These are phyloP conservation scores for Kitagawia praeruptora DNA, from an alignment of 129 eudicot species.

Conservation along the genomic window DNA sequence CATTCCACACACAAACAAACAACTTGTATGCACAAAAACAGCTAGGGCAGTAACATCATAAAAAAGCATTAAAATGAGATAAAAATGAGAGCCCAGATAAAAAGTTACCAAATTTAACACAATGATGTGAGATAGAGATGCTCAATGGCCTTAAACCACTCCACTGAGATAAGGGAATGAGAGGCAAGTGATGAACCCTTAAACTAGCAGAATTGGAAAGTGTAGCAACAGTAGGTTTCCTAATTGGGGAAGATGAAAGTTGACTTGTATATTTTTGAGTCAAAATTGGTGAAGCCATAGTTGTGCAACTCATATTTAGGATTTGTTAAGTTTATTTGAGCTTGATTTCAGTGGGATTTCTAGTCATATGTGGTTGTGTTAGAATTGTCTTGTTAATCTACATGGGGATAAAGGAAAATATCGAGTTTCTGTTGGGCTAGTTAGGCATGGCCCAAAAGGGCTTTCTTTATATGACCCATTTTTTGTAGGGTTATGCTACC, in stretches of 20 bases:
- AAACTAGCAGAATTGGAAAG: constrained; percentile 23
- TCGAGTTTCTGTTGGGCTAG: neutral
- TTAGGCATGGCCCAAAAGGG: neutral
- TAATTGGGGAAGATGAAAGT: constrained; percentile 14
- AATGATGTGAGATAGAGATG: constrained; percentile 30
- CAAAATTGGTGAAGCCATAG: constrained; percentile 53
- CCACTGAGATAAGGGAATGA: constrained; percentile 40
- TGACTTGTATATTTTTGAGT: constrained; percentile 23
- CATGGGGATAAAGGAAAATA: neutral
- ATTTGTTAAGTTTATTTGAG: constrained; percentile 4
- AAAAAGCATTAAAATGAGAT: neutral
- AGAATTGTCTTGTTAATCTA: neutral
- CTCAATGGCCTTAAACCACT: constrained; percentile 47
- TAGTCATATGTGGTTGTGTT: constrained; percentile 10
- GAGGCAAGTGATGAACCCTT: constrained; percentile 36
- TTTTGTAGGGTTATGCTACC: too few species aligned
- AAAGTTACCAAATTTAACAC: constrained; percentile 40
- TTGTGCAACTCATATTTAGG: constrained; percentile 14
- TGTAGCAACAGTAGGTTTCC: constrained; percentile 19
- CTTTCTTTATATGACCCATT: too few species aligned
- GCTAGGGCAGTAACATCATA: neutral
- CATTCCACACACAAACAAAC: neutral
- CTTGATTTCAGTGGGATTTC: constrained; percentile 21
- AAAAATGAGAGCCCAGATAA: neutral
- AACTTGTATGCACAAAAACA: neutral